Evolutionary conservation across 192 early-diverging fungal species (phyloP), one percentile per base, ranked within the genome.

Genomic region (Linnemannia elongata): DNA sequence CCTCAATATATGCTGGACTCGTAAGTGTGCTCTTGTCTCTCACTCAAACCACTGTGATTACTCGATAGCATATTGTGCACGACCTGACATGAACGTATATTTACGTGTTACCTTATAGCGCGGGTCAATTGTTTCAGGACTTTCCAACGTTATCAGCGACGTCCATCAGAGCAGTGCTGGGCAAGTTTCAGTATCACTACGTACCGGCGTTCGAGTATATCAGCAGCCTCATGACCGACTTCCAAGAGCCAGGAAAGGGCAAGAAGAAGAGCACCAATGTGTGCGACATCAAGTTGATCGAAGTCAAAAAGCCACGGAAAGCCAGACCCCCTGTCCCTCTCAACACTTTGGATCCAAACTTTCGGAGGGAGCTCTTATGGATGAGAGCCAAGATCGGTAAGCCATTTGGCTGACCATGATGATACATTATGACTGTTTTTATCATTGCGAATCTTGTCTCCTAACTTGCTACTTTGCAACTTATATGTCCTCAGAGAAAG

Each of bases 91-190:
- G 17, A 20, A 24, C 39, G 24, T 36, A 49, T 36, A 36, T 10
- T 27, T n/a, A 45, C 60, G 35, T 13, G 22, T 45, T 36, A 30
- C 33, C 22, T 3, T 38, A 22, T 54, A 87, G 85, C 72, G 76
- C 80, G 15, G 75, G 10, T 9, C 85, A 81, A 27, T 10, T 87
- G 49, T 87, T 73, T 33, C 85, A 87, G 24, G 85, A 87, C 68
- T 87, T 87, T n/a, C 85, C 85, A 9, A 52, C 27, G 45, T 35
- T 87, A 24, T 22, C 78, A 6, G 55, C 85, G 1, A 10, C 47
- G 3, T 78, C 79, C 4, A 87, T 87, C 44, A 57, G 76, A 17
- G 15, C 75, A 17, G 72, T 71, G 30, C 33, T 87, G 15, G 33
- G 69, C 5, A 54, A 68, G 45, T 66, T 69, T 69, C 30, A 18